A percentile compares a stretch with the other conserved stretches of the same genome.
Conservation (phyloP, 192 early-diverging fungal species). For the Coemansia sp. region DNA sequence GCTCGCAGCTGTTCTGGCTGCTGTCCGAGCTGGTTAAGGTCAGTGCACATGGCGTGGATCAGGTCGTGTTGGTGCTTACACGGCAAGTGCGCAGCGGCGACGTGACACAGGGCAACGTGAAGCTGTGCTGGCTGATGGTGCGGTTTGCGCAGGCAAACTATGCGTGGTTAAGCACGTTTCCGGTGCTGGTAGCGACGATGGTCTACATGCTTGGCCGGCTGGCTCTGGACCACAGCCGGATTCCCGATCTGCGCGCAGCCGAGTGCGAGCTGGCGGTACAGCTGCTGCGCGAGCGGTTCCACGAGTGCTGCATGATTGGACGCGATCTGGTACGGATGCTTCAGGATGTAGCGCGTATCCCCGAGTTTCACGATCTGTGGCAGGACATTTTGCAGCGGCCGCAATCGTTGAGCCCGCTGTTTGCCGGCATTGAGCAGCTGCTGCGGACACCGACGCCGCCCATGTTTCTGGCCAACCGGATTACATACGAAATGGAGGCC, state of each 20-base stretch:
- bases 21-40: slow-evolving; percentile 54
- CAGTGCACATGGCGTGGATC: slow-evolving; percentile 52
- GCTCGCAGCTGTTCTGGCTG: slow-evolving; percentile 59
- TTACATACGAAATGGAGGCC: slow-evolving; percentile 67
- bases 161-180: slow-evolving; percentile 15
- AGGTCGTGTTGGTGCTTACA: slow-evolving; percentile 51
- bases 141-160: slow-evolving; percentile 50
- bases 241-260: slow-evolving; percentile 43
- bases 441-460: slow-evolving; percentile 59
- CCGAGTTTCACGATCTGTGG: slow-evolving; percentile 58
- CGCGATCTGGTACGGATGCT: slow-evolving; percentile 65
- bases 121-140: slow-evolving; percentile 50
- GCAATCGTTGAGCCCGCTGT: slow-evolving; percentile 53
- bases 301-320: slow-evolving; percentile 57
- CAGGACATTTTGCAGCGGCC: slow-evolving; percentile 54
- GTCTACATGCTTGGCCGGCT: slow-evolving; percentile 53
- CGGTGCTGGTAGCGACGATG: slow-evolving; percentile 32
- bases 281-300: slow-evolving; percentile 58
- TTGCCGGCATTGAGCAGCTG: slow-evolving; percentile 57
- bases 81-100: slow-evolving; percentile 66
- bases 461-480: slow-evolving; percentile 55
- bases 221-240: slow-evolving; percentile 54
- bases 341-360: slow-evolving; percentile 56
- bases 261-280: slow-evolving; percentile 52
- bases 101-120: slow-evolving; percentile 42